Evolutionary conservation across 2,329 filamentous ascomycete species (phyloP), one percentile per base, ranked within the genome.

Genomic region (Colletotrichum salicis): DNA sequence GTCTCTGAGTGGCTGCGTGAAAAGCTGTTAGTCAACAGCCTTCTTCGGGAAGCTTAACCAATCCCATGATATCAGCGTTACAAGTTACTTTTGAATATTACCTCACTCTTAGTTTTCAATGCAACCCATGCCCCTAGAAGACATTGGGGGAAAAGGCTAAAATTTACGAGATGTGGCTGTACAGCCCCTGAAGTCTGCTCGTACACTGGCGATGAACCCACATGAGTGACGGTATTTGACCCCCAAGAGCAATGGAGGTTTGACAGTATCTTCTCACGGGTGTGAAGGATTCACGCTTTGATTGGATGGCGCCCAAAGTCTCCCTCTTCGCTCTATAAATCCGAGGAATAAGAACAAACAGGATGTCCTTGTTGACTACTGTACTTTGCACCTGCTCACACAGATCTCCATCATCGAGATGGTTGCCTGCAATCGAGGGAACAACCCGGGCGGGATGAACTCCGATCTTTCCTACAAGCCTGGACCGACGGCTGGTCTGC

Each of bases 61-160:
- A 29, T 52, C n/a, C 22, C 29, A 35, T 62, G 12, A 19, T 62
- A 35, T 19, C 19, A 22, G 35, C 27, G 22, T n/a, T 3, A 7
- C 8, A 7, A 37, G 33, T 58, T 27, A 24, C 45, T 10, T 24
- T 27, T 24, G 7, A 12, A 12, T 11, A 5, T 27, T 29, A 13
- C 31, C 60, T 51, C 29, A 62, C 60, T 62, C 35, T 51, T 27
- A 61, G 59, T 51, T 61, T 13, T 48, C 41, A 48, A 22, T 19
- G 41, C 41, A 48, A 48, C 41, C 19, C 41, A 48, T 48, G 19
- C 19, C 41, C 41, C 19, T 48, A 10, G 41, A 7, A 48, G 41
- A 48, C 8, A n/a, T 48, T 48, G 8, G 27, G 19, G 8, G 19
- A n/a, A 48, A 22, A 48, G 19, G 7, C 3, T 48, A 48, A 48